phyloP scores from a whole-genome alignment of 2,329 filamentous ascomycete genomes.

The Penicillium occitanis region DNA sequence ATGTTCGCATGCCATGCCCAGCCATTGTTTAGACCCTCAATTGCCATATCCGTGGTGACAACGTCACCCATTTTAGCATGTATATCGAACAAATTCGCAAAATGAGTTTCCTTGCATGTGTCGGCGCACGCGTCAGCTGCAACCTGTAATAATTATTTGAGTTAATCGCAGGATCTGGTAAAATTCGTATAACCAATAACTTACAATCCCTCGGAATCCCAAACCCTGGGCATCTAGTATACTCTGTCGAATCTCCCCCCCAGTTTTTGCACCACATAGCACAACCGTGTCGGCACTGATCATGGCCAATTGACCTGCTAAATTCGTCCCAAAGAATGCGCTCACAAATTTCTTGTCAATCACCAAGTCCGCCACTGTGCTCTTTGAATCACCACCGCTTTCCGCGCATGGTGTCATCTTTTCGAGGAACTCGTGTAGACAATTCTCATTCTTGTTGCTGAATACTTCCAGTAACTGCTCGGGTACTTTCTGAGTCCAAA shows the following conservation, averaged over 20 bases:
- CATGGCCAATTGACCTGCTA: not conserved
- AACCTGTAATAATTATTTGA: not conserved
- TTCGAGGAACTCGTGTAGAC: not conserved
- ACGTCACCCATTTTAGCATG: slow-evolving; percentile 6
- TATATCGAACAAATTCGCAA: slow-evolving; percentile 10
- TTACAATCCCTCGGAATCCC: not conserved
- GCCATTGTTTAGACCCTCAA: not conserved
- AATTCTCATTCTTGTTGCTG: not conserved
- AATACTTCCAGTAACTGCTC: not conserved
- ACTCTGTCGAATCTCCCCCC: not conserved
- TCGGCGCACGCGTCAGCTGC: slow-evolving; percentile 8
- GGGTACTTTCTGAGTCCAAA: not conserved
- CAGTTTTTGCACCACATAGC: not conserved
- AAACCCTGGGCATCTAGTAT: not conserved
- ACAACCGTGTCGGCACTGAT: not conserved
- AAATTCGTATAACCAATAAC: not conserved
- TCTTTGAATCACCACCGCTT: not conserved
- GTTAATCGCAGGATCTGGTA: not conserved
- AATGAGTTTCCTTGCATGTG: slow-evolving; percentile 13
- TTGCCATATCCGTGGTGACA: slow-evolving; percentile 3
- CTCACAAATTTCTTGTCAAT: slow-evolving; percentile 3
- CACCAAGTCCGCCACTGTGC: not conserved
- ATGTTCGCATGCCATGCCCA: not conserved
- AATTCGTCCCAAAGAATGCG: not conserved
- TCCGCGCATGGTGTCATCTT: not conserved